Conservation (phyloP, 2,329 filamentous ascomycete species). For the Domatiomyces catenatus region DNA sequence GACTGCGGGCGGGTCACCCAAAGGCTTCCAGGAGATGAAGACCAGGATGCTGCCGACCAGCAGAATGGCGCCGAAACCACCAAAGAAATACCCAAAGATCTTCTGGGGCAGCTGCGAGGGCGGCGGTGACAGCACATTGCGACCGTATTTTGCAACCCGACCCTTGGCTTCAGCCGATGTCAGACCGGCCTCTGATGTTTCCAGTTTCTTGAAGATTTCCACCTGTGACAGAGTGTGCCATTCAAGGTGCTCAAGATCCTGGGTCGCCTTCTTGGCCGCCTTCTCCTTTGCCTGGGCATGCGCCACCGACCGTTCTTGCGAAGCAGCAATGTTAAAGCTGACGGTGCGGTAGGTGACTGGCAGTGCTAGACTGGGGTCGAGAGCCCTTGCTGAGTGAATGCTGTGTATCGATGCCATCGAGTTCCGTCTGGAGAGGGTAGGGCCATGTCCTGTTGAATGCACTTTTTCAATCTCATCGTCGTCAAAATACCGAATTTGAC, state of each 20-base stretch:
- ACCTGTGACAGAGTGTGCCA: slow-evolving; percentile 49
- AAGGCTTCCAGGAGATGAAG: slow-evolving; percentile 61
- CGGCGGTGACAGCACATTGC: slow-evolving; percentile 51
- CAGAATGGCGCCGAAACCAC: slow-evolving; percentile 59
- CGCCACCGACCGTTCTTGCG: slow-evolving; percentile 31
- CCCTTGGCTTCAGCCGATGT: slow-evolving; percentile 42
- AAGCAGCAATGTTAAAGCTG: slow-evolving; percentile 40
- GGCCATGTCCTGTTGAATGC: neutral
- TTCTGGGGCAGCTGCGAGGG: slow-evolving; percentile 44
- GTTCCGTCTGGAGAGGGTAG: slow-evolving; percentile 1
- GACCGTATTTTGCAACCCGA: slow-evolving; percentile 45
- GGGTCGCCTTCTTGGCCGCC: slow-evolving; percentile 1
- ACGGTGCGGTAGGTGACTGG: slow-evolving; percentile 23
- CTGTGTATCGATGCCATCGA: slow-evolving; percentile 12
- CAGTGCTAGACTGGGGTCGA: slow-evolving; percentile 18
- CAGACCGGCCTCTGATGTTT: slow-evolving; percentile 44
- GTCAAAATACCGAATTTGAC: slow-evolving; percentile 13
- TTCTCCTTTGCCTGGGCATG: slow-evolving; percentile 25
- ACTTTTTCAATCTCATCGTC: slow-evolving; percentile 9
- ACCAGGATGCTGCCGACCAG: slow-evolving; percentile 55
- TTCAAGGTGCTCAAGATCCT: slow-evolving; percentile 48
- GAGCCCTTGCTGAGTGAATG: slow-evolving; percentile 3
- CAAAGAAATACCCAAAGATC: slow-evolving; percentile 57
- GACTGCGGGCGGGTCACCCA: slow-evolving; percentile 53
- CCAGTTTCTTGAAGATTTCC: slow-evolving; percentile 45